These are phyloP conservation scores for Yarrowia phangngaensis DNA, from an alignment of 805 yeast genomes.

Conservation along the genomic window DNA sequence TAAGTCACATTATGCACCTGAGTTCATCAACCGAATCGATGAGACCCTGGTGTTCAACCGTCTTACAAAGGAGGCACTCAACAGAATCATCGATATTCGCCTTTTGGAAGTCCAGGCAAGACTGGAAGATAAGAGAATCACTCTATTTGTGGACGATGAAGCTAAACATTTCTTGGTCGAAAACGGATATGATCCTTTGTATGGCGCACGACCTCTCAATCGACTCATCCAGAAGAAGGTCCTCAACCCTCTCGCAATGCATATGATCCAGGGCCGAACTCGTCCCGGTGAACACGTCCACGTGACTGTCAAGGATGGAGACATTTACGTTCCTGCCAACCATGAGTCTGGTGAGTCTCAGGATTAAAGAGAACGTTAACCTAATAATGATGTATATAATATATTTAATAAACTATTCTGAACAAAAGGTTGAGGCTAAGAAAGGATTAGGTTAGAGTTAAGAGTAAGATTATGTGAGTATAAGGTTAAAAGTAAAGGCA, in stretches of 20 bases:
- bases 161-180: slow-evolving; percentile 78
- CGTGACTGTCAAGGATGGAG: slow-evolving; percentile 47
- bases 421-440: no score
- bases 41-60: slow-evolving; percentile 93
- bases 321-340: slow-evolving; percentile 48
- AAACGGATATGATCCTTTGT: slow-evolving; percentile 83
- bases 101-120: slow-evolving; percentile 76
- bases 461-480: no score
- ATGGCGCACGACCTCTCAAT: slow-evolving; percentile 96
- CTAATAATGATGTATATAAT: background rate
- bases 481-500: no score
- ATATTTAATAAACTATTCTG: no score
- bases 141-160: slow-evolving; percentile 49
- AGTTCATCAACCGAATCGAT: slow-evolving; percentile 89
- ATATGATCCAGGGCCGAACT: slow-evolving; percentile 75
- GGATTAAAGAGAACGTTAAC: background rate
- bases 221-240: slow-evolving; percentile 77
- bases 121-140: slow-evolving; percentile 71
- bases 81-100: slow-evolving; percentile 80
- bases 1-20: slow-evolving; percentile 81
- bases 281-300: slow-evolving; percentile 53
- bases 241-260: slow-evolving; percentile 83
- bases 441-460: no score
- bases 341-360: slow-evolving; percentile 32
- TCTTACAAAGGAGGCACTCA: slow-evolving; percentile 68